These are phyloP conservation scores for Monilinia vaccinii-corymbosi DNA, from an alignment of 2,329 filamentous ascomycete genomes.

Conservation along the genomic window DNA sequence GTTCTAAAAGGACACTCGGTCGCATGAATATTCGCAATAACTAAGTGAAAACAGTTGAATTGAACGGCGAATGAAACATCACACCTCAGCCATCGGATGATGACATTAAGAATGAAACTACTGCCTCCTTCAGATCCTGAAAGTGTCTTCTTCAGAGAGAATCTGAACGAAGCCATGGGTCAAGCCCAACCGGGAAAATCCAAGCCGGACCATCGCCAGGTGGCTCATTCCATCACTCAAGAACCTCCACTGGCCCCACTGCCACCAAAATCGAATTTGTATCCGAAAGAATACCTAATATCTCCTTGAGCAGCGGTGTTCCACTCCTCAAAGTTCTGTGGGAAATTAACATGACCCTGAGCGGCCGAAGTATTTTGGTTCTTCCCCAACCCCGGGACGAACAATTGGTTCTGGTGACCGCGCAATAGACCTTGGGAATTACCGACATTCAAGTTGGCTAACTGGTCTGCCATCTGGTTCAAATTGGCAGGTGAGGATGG, in stretches of 20 bases:
- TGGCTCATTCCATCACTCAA: neutral
- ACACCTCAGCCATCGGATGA: neutral
- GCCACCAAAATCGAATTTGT: neutral
- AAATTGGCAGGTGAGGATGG: constrained; percentile 3
- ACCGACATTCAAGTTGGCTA: neutral
- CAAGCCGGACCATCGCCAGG: neutral
- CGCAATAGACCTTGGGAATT: neutral
- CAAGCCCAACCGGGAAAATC: neutral
- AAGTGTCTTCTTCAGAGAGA: neutral
- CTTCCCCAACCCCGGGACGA: neutral
- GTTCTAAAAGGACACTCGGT: neutral
- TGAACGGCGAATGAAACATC: neutral
- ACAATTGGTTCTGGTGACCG: constrained; percentile 2
- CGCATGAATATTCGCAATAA: neutral
- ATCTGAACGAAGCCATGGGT: neutral
- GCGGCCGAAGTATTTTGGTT: neutral
- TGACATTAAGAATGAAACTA: neutral
- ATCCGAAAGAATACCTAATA: constrained; percentile 1
- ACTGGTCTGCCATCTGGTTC: neutral
- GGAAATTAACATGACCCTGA: neutral
- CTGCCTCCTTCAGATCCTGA: neutral
- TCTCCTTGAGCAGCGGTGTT: neutral
- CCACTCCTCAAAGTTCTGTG: neutral
- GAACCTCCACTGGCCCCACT: neutral
- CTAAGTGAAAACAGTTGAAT: neutral